Evolutionary conservation across 2,329 filamentous ascomycete species (phyloP).

Genomic region (Exophiala aquamarina): DNA sequence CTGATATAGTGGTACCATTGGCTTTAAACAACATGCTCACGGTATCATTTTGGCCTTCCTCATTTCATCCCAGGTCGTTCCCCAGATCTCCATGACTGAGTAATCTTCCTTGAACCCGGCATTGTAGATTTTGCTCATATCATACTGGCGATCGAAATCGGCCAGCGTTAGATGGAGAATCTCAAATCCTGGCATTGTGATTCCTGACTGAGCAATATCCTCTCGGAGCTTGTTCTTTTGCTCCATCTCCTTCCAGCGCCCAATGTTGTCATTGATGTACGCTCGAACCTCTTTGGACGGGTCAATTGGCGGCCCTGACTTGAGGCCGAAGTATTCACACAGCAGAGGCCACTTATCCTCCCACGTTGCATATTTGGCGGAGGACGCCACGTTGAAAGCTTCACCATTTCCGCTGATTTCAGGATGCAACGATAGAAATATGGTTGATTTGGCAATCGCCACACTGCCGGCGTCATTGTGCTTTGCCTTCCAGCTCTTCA

Average conservation of each 20-base stretch:
- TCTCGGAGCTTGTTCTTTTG: constrained; percentile 6
- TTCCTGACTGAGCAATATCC: constrained; percentile 10
- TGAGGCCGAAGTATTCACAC: constrained; percentile 12
- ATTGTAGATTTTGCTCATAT: constrained; percentile 12
- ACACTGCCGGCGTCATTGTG: constrained; percentile 31
- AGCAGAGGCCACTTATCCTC: constrained; percentile 11
- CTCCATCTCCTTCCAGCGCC: constrained; percentile 8
- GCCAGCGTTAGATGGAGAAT: constrained; percentile 6
- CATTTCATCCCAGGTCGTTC: constrained; percentile 6
- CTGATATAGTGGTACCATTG: too few species aligned
- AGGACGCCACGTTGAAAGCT: constrained; percentile 33
- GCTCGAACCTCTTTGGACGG: constrained; percentile 7
- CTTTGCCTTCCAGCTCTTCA: constrained; percentile 24
- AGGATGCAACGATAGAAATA: constrained; percentile 31
- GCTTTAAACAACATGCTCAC: too few species aligned
- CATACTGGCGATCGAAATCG: constrained; percentile 17
- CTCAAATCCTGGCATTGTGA: constrained; percentile 13
- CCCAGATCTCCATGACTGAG: constrained; percentile 11
- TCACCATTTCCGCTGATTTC: constrained; percentile 21
- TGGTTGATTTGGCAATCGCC: constrained; percentile 31
- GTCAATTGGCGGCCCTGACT: constrained; percentile 1
- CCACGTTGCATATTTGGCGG: constrained; percentile 3
- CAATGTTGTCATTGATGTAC: constrained; percentile 11
- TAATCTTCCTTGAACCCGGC: constrained; percentile 8
- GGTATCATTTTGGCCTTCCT: constrained; percentile 13